Base-by-base conservation (phyloP, 2,329 filamentous ascomycete species). In the Metarhizium robertsii region DNA sequence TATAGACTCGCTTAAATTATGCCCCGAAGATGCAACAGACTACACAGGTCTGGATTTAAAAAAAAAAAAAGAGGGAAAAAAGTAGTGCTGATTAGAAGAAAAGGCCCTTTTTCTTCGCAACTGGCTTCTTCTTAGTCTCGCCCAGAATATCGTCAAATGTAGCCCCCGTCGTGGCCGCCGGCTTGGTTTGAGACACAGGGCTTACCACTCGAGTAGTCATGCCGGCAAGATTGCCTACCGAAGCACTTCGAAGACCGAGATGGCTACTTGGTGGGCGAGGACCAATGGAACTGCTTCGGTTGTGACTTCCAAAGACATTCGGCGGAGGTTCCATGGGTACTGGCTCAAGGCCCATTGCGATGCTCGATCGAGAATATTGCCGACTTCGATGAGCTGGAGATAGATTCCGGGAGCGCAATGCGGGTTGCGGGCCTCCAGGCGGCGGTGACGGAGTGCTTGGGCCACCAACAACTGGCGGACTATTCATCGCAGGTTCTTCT, bases 71-170 rank as follows among this genome's bases (percentile, higher is more conserved):
- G 25, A 25, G 25, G 4, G 25, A 25, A 25, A 25, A 25, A 30
- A 29, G 8, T 13, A 29, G 32, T 30, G 6, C 5, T 14, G 20
- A 16, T 61, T 61, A 74, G 59, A 73, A 74, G 60, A 73, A 75
- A 50, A 72, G 66, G 51, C 67, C 66, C 67, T 72, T 74, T 64
- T 73, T 74, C 68, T 73, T 73, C 40, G 63, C 56, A 38, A 54
- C 53, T 30, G 63, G 54, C 58, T 69, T 69, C 46, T 69, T 60
- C 11, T 60, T 61, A n/a, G 56, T 32, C 34, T 65, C 66, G 8
- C 71, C 70, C 29, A 79, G 64, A 40, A 79, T 79, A 51, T 79
- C 76, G 58, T 79, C 76, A 62, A 79, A 79, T 0, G 76, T 79
- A 32, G 71, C 68, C 3, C 72, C 69, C 11, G 69, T 63, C 25